Base-by-base conservation (phyloP, 257 asterid genomes). In the Knoxia roxburghii region DNA sequence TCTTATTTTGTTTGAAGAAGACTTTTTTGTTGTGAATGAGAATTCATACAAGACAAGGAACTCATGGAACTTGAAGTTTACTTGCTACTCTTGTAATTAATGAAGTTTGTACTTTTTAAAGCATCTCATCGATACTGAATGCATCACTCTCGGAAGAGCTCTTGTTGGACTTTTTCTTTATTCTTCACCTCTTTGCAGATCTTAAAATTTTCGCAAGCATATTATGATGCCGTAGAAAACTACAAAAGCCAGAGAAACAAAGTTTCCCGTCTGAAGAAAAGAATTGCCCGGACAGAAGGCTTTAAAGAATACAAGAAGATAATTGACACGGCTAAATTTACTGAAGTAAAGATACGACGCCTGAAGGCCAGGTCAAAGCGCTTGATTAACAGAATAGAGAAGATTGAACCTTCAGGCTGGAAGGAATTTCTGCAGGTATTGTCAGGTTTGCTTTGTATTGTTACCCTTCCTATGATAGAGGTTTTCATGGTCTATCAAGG, bases 381-480 rank as follows among this genome's bases (percentile, higher is more conserved):
- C 69, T 78, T 93, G 80, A 64, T 48, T 70, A 78, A 77, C 74
- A 91, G 99, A 75, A 82, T 93, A 68, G 92, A 85, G 85, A 89
- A 88, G 86, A 93, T 93, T 73, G 99, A 90, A 80, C 99, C 99
- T 52, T 90, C 97, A 76, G 97, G 99, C 62, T 93, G 99, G 99
- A 93, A 93, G 85, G 99, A 93, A 73, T 93, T 93, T 85, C 83
- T 90, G 78, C 96, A 90, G 97, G 99, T 93, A 78, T 60, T 64
- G 58, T 59, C 46, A 57, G 65, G 49, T 37, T 45, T 43, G 15
- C 26, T 59, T 48, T 48, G 45, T 57, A 72, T 43, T 65, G 37
- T 27, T 50, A 26, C 30, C 46, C 65, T 60, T 21, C 6, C 2
- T 23, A 13, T 54, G 11, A 9, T 26, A 17, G 21, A 0, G 12